Base-by-base conservation (phyloP, 768 basidiomycete species). In the Porphyrellus cyaneotinctus region DNA sequence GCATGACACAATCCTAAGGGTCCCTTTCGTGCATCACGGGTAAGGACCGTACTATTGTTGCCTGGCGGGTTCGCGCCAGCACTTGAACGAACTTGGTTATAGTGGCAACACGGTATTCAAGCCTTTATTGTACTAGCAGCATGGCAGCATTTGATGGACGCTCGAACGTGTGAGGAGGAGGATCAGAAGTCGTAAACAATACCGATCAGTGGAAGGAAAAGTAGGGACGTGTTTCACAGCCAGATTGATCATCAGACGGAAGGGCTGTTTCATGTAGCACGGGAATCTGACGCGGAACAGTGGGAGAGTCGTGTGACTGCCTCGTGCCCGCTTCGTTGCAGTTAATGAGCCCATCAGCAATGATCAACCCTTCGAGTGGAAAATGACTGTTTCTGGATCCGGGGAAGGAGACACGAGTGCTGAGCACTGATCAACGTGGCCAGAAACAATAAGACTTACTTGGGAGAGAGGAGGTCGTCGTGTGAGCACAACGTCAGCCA, bases 81-180 rank as follows among this genome's bases (percentile, higher is more conserved):
- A 31, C 20, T 12, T 17, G 14, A 43, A 38, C 43, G 24, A 43
- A 52, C 32, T 42, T 35, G 31, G 54, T 33, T 50, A 59, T 49
- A 36, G 39, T 36, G 43, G 14, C 9, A 12, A n/a, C 48, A 41
- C 28, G 56, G 41, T 31, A 31, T 22, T 22, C n/a, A 9, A 18
- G 18, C 18, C 31, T 11, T 24, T 41, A 32, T 24, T n/a, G 6
- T 10, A 22, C 15, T n/a, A n/a, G n/a, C 30, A 30, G 8, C 30
- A 30, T 30, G 6, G 20, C 20, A 20, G 13, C n/a, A 18, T 31
- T 43, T 37, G 43, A 47, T 43, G 6, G 39, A 10, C 47, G 47
- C 46, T 24, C 32, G 14, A 20, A 23, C 44, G 32, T 28, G 22
- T 22, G 17, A 37, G 26, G 28, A 22, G 26, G 23, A 28, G 35